Evolutionary conservation across 1,284 basidiomycete species (phyloP).

Genomic region (Coniophora puteana): DNA sequence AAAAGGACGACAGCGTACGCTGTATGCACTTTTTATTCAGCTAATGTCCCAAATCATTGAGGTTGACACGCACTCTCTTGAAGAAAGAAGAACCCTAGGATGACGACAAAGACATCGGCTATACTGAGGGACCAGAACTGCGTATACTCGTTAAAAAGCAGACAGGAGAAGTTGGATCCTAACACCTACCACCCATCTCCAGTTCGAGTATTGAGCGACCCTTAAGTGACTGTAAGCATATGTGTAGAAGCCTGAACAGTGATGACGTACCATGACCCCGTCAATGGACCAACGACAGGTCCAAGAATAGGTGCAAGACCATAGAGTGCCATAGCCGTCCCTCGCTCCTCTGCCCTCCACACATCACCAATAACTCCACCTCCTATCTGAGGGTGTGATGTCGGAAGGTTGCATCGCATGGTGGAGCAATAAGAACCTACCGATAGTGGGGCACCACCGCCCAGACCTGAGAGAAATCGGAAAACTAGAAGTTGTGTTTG

Average conservation of each 20-base stretch:
- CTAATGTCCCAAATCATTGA: not conserved
- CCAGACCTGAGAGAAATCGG: slow-evolving; percentile 60
- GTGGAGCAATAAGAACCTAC: slow-evolving; percentile 32
- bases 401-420: no score
- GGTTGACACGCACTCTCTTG: slow-evolving; percentile 50
- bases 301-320: slow-evolving; percentile 55
- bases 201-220: slow-evolving; percentile 56
- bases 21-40: no score
- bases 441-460: slow-evolving; percentile 60
- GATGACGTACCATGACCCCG: slow-evolving; percentile 47
- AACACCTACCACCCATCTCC: slow-evolving; percentile 70
- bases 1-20: slow-evolving; percentile 63
- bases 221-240: no score
- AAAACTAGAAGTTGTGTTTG: slow-evolving; percentile 58
- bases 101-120: slow-evolving; percentile 44
- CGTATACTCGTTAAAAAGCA: no score
- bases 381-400: slow-evolving; percentile 57
- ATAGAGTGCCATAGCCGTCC: slow-evolving; percentile 65
- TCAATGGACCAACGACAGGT: slow-evolving; percentile 62
- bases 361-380: slow-evolving; percentile 71
- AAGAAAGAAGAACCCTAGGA: slow-evolving; percentile 53
- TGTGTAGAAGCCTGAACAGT: no score
- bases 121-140: slow-evolving; percentile 61
- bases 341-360: slow-evolving; percentile 65
- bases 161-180: no score